These are phyloP conservation scores for Symbiotaphrina buchneri DNA, from an alignment of 495 filamentous ascomycete species.

Conservation along the genomic window DNA sequence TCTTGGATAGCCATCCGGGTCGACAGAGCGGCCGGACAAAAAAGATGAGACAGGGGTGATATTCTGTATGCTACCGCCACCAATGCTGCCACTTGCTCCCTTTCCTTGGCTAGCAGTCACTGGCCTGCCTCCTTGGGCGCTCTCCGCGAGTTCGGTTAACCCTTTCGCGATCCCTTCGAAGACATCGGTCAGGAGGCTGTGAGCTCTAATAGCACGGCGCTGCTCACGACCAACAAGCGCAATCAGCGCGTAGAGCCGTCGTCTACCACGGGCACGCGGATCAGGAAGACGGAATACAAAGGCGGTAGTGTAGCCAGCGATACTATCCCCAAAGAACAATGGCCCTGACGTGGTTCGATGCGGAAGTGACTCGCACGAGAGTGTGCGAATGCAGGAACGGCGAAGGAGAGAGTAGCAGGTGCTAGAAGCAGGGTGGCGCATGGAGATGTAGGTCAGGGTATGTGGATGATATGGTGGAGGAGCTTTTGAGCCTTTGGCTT, in stretches of 20 bases:
- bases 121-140: slow-evolving; percentile 11
- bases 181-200: slow-evolving; percentile 45
- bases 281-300: slow-evolving; percentile 83
- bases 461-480: slow-evolving; percentile 34
- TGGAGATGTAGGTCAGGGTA: slow-evolving; percentile 68
- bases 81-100: slow-evolving; percentile 9
- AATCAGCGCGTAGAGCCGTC: slow-evolving; percentile 70
- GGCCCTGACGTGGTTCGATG: slow-evolving; percentile 53
- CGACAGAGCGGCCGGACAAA: slow-evolving; percentile 32
- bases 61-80: slow-evolving; percentile 9
- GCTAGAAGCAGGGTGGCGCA: slow-evolving; percentile 53
- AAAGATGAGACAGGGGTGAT: slow-evolving; percentile 40
- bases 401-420: slow-evolving; percentile 66
- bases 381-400: slow-evolving; percentile 63
- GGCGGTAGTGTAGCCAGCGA: slow-evolving; percentile 73
- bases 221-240: slow-evolving; percentile 54
- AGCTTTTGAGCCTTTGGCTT: not conserved
- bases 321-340: slow-evolving; percentile 67
- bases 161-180: slow-evolving; percentile 59
- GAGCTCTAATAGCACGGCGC: slow-evolving; percentile 50
- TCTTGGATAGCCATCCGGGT: slow-evolving; percentile 30
- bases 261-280: slow-evolving; percentile 65
- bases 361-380: slow-evolving; percentile 70
- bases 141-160: slow-evolving; percentile 44
- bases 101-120: slow-evolving; percentile 9